These are phyloP conservation scores for Plantago coronopus DNA, from an alignment of 305 asterid genomes.

Conservation along the genomic window DNA sequence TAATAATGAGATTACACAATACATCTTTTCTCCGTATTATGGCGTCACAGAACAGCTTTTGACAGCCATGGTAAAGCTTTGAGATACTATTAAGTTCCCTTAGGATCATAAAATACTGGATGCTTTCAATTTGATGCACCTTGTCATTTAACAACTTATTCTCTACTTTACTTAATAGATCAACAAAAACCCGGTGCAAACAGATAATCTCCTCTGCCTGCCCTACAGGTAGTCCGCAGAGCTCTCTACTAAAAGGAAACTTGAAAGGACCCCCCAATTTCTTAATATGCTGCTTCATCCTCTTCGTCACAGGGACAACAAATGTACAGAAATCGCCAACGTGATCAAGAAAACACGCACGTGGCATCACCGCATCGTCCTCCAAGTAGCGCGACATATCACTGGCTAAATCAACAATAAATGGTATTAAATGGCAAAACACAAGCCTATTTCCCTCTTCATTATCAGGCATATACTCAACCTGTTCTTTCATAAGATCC, in stretches of 20 bases:
- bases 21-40: slow-evolving; percentile 54
- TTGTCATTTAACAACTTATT: slow-evolving; percentile 48
- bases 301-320: slow-evolving; percentile 40
- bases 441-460: slow-evolving; percentile 28
- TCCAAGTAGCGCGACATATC: slow-evolving; percentile 40
- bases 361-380: slow-evolving; percentile 25
- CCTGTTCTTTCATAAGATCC: slow-evolving; percentile 52
- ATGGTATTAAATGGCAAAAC: slow-evolving; percentile 36
- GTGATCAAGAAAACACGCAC: slow-evolving; percentile 23
- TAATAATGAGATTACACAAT: slow-evolving; percentile 53
- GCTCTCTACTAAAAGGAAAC: slow-evolving; percentile 36
- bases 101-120: slow-evolving; percentile 56
- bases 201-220: slow-evolving; percentile 33
- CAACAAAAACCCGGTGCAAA: slow-evolving; percentile 37
- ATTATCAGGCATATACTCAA: slow-evolving; percentile 22
- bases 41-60: slow-evolving; percentile 52
- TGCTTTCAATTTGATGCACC: slow-evolving; percentile 39
- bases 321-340: slow-evolving; percentile 55
- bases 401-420: slow-evolving; percentile 50
- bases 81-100: slow-evolving; percentile 63
- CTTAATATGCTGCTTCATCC: slow-evolving; percentile 25
- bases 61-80: slow-evolving; percentile 49
- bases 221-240: slow-evolving; percentile 19
- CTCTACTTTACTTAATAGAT: slow-evolving; percentile 50
- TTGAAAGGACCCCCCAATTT: slow-evolving; percentile 32